Conservation (phyloP, 176 grass and related monocot species). For the Musa beccarii region DNA sequence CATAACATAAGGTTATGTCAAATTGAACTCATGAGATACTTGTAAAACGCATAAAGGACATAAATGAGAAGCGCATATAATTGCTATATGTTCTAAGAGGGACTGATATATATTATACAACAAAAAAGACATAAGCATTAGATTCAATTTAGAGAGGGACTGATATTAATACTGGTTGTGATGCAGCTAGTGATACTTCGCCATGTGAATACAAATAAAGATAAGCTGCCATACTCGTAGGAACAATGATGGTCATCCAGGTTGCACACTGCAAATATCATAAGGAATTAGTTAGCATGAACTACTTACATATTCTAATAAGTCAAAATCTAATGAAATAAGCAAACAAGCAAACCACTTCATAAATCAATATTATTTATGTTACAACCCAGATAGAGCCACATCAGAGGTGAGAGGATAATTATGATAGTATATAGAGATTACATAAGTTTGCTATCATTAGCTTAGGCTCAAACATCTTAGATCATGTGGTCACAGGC, state of each 20-base stretch:
- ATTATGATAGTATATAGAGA: too few relatives aligned
- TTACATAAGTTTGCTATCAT: too few relatives aligned
- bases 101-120: not conserved
- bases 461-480: too few relatives aligned
- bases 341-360: not conserved
- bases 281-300: conserved; percentile 20
- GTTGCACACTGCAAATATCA: conserved; percentile 68
- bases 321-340: not conserved
- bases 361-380: not conserved
- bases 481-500: too few relatives aligned
- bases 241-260: conserved; percentile 89
- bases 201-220: conserved; percentile 94
- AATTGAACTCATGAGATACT: not conserved
- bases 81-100: not conserved
- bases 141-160: conserved; percentile 6
- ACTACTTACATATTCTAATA: not conserved
- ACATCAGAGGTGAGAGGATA: too few relatives aligned
- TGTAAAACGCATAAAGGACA: not conserved
- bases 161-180: conserved; percentile 89
- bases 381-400: too few relatives aligned
- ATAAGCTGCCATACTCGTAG: conserved; percentile 97
- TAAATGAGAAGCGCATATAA: not conserved
- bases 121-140: not conserved
- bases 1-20: too few relatives aligned
- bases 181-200: conserved; percentile 87